Evolutionary conservation across 2,329 filamentous ascomycete genomes (phyloP).

Genomic region (Fusarium annulatum): DNA sequence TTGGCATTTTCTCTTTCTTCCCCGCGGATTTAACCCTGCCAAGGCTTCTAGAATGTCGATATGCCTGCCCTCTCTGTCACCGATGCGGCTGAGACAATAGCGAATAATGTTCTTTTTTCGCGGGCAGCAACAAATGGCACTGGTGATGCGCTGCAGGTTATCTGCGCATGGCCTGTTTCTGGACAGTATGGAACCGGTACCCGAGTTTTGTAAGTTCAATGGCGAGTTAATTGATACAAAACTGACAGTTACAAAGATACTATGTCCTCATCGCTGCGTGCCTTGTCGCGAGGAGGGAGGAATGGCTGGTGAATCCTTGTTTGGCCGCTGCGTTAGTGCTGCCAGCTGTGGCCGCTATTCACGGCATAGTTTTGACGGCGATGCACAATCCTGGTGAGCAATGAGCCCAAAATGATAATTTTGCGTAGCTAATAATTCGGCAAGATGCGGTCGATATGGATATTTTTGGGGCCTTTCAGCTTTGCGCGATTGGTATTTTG

Average conservation of each 20-base stretch:
- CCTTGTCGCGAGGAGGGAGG: constrained; percentile 68
- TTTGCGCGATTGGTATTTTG: constrained; percentile 73
- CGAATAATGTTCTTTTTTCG: not conserved
- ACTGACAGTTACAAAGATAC: constrained; percentile 56
- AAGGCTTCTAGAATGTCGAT: constrained; percentile 12
- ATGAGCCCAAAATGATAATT: accelerated
- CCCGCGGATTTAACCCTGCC: not conserved
- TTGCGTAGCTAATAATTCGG: accelerated
- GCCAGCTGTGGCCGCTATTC: constrained; percentile 72
- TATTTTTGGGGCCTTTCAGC: constrained; percentile 74
- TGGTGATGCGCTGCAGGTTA: constrained; percentile 51
- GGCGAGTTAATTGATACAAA: not conserved
- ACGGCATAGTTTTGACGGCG: constrained; percentile 70
- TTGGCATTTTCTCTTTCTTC: not conserved
- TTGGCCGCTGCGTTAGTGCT: constrained; percentile 71
- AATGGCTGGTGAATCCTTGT: constrained; percentile 72
- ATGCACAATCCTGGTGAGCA: constrained; percentile 67
- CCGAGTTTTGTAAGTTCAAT: constrained; percentile 58
- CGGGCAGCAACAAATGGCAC: constrained; percentile 5
- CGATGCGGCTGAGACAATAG: not conserved
- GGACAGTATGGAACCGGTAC: constrained; percentile 68
- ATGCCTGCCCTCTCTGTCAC: constrained; percentile 12
- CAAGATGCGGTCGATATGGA: constrained; percentile 74
- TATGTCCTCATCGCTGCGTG: constrained; percentile 73
- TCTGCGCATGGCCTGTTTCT: constrained; percentile 67